Evolutionary conservation across 106 monocot genomes (phyloP), one percentile per base, ranked within the genome.

Genomic region (Platanthera guangdongensis): DNA sequence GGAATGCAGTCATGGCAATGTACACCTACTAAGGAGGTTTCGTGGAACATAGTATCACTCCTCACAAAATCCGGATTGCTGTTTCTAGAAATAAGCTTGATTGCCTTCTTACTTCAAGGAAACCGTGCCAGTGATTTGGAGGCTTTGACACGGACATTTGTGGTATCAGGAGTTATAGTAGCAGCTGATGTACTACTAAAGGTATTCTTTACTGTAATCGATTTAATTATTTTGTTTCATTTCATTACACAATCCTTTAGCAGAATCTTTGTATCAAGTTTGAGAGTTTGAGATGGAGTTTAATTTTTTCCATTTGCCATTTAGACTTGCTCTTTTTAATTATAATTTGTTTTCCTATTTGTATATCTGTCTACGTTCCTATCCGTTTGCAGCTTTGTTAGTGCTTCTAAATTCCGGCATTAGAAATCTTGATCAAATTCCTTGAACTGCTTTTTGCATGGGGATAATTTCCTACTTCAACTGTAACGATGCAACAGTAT

Each of bases 51-150:
- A 57, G 55, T 96, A 32, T 91, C 96, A 19, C 72, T 96, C 63
- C 85, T 84, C 25, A 93, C 93, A 72, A 80, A 84, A 79, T 91
- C 93, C 4, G 96, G 96, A 53, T 81, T 96, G 85, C 48, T 96
- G 51, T 93, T 96, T 83, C 57, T 96, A 70, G 96, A 96, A 89
- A 79, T 96, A 74, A 96, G 96, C 68, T 75, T 96, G 78, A 75
- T 96, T 52, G 93, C 96, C 9, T 93, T 96, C 81, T 74, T 96
- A 80, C 87, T 96, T 75, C 88, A 96, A 91, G 93, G 96, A 82
- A 96, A 96, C 72, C 72, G 87, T 59, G 83, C 89, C 5, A 79
- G 86, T 81, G 96, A 87, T 18, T 75, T 89, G 72, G 93, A 93
- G 39, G 86, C 90, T 79, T 83, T 96, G 67, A 86, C 90, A 22